phyloP scores from a whole-genome alignment of 805 yeast genomes.

The Wickerhamomyces bisporus region DNA sequence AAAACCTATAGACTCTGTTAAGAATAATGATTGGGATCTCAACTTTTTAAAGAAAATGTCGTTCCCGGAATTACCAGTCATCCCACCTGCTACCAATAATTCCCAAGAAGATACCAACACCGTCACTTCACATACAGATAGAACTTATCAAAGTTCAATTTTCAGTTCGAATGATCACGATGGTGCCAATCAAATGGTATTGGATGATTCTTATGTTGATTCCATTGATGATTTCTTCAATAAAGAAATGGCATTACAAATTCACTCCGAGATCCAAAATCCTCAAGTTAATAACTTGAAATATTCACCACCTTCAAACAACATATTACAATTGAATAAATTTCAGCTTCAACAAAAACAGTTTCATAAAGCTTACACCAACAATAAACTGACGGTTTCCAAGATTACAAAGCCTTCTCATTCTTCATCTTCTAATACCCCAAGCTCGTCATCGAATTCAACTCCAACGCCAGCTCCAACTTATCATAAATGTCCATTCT shows the following conservation, averaged over 20 bases:
- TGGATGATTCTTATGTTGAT: not conserved
- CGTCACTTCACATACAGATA: conserved; percentile 3
- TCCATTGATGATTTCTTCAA: conserved; percentile 15
- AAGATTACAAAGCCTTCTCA: conserved; percentile 9
- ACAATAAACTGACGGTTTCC: not conserved
- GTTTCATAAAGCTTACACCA: conserved; percentile 19
- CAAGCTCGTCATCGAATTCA: not conserved
- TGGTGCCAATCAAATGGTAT: conserved; percentile 4
- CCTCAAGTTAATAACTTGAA: not conserved
- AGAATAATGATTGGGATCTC: conserved; percentile 6
- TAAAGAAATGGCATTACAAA: conserved; percentile 17
- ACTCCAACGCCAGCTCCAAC: not conserved
- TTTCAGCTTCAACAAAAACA: conserved; percentile 12
- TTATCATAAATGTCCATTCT: conserved; percentile 49
- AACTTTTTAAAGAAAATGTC: conserved; percentile 9
- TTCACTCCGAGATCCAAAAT: conserved; percentile 8
- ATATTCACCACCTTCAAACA: no score
- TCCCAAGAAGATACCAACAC: not conserved
- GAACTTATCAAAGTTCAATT: conserved; percentile 13
- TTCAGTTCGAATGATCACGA: conserved; percentile 12
- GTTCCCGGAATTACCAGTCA: conserved; percentile 2
- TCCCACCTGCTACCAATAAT: not conserved
- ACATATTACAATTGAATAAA: no score
- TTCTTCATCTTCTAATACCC: conserved; percentile 1
- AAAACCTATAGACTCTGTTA: not conserved